Evolutionary conservation across 306 rosid species (phyloP).

Genomic region (Castanopsis chinensis): DNA sequence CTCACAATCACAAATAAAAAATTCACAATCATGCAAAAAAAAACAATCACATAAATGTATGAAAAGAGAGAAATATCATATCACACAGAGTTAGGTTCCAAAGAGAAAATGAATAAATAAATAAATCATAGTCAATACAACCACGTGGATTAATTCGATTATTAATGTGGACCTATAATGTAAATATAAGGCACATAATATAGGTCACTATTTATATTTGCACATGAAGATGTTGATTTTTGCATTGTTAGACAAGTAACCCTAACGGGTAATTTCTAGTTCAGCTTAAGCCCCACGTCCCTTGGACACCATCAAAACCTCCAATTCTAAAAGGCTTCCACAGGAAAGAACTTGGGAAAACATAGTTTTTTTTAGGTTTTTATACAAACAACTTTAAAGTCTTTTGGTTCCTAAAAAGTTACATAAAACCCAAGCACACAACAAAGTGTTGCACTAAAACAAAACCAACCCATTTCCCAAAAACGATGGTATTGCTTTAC

Average conservation of each 20-base stretch:
- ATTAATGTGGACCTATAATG: neutral
- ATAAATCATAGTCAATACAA: too few species aligned
- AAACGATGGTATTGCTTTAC: too few species aligned
- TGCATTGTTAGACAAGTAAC: neutral
- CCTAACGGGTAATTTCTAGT: neutral
- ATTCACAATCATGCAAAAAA: too few species aligned
- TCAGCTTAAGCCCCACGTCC: neutral
- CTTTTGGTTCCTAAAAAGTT: neutral
- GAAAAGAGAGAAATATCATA: too few species aligned
- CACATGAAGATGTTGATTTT: neutral
- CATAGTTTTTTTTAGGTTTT: neutral
- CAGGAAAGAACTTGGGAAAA: neutral
- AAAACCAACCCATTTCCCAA: neutral
- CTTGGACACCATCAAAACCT: neutral
- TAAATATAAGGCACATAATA: neutral
- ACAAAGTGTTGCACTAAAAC: neutral
- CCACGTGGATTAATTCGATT: too few species aligned
- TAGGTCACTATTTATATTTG: neutral
- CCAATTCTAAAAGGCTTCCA: neutral
- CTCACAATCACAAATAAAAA: too few species aligned
- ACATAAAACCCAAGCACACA: neutral
- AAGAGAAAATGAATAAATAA: too few species aligned
- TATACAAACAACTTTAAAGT: constrained; percentile 22
- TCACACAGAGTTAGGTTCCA: too few species aligned
- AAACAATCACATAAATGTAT: too few species aligned